These are phyloP conservation scores for Xylariaceae sp. DNA, from an alignment of 2,329 filamentous ascomycete genomes.

Conservation along the genomic window DNA sequence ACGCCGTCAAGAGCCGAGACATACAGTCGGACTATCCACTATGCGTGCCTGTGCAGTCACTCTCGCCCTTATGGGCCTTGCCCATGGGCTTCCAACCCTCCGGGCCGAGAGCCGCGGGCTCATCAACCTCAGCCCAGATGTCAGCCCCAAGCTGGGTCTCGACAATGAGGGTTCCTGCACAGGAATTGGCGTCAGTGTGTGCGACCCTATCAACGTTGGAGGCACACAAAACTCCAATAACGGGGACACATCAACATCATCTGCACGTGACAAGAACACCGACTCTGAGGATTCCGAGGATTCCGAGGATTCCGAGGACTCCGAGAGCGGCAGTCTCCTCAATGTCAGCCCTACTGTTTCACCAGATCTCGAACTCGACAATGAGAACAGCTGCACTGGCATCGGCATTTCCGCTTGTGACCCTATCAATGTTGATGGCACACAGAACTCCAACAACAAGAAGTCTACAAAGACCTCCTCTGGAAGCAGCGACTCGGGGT, in stretches of 20 bases:
- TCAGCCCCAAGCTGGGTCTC: too few relatives aligned
- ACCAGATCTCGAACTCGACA: conserved; percentile 10
- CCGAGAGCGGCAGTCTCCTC: not conserved
- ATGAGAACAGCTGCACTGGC: conserved; percentile 17
- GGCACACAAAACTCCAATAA: conserved; percentile 3
- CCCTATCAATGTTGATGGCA: conserved; percentile 18
- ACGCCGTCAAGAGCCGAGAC: not conserved
- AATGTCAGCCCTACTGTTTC: not conserved
- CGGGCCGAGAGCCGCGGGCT: conserved; percentile 6
- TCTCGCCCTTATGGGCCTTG: conserved; percentile 13
- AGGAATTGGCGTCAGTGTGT: conserved; percentile 20
- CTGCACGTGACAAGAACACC: not conserved
- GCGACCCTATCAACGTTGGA: conserved; percentile 22
- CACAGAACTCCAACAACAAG: conserved; percentile 8
- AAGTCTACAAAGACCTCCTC: too few relatives aligned
- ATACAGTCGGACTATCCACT: not conserved
- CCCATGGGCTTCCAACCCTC: conserved; percentile 13
- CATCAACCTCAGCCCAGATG: conserved; percentile 9
- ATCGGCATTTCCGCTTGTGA: conserved; percentile 21
- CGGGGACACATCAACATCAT: not conserved
- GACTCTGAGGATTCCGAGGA: not conserved
- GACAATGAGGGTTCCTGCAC: not conserved
- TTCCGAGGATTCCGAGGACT: not conserved
- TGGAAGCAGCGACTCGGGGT: too few relatives aligned
- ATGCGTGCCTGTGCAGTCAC: conserved; percentile 13